Conservation (phyloP, 192 early-diverging fungal species). For the Coemansia nantahalensis region DNA sequence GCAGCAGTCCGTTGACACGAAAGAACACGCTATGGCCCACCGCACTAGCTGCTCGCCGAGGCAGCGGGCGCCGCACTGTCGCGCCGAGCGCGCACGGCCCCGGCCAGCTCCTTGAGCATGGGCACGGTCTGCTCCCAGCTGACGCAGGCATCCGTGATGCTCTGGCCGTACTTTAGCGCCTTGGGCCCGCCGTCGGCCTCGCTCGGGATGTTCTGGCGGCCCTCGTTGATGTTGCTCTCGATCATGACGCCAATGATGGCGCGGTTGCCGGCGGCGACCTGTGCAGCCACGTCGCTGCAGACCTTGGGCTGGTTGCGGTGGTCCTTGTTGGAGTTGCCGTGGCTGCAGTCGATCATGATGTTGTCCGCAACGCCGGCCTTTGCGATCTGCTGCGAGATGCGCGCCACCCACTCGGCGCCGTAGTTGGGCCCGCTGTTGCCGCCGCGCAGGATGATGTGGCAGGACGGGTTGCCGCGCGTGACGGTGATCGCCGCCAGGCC, state of each 20-base stretch:
- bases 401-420: conserved; percentile 59
- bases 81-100: conserved; percentile 60
- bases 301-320: conserved; percentile 86
- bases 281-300: conserved; percentile 61
- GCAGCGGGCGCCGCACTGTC: too few relatives aligned
- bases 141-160: conserved; percentile 94
- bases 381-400: conserved; percentile 57
- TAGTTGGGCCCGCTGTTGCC: conserved; percentile 90
- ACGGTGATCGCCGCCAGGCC: conserved; percentile 88
- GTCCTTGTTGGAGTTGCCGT: conserved; percentile 90
- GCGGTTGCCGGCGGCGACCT: conserved; percentile 69
- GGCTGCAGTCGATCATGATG: conserved; percentile 95
- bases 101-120: conserved; percentile 74
- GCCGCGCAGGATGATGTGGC: conserved; percentile 90
- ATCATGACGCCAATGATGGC: conserved; percentile 88
- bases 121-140: conserved; percentile 77
- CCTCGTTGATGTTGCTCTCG: conserved; percentile 85
- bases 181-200: conserved; percentile 56
- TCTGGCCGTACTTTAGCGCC: conserved; percentile 81
- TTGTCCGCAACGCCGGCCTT: conserved; percentile 62
- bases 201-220: conserved; percentile 80
- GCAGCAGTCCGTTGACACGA: too few relatives aligned
- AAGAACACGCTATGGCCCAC: too few relatives aligned
- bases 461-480: conserved; percentile 78
- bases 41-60: too few relatives aligned